Conservation (phyloP, 2,329 filamentous ascomycete genomes). For the Neonectria sp. region DNA sequence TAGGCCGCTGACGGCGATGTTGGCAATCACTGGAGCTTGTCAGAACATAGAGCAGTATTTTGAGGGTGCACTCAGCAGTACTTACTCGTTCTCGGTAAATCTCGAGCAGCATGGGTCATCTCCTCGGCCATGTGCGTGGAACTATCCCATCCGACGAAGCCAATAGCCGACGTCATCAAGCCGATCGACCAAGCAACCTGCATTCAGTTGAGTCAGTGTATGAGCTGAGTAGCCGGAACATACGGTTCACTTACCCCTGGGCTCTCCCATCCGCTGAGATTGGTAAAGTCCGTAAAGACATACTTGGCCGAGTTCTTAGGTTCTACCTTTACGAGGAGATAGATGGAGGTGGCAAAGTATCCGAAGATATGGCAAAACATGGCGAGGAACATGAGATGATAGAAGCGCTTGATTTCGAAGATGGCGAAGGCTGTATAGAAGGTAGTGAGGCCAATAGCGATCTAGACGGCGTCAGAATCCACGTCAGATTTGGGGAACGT, state of each 20-base stretch:
- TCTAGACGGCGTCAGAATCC: background rate
- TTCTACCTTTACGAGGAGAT: constrained; percentile 17
- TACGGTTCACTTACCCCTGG: constrained; percentile 29
- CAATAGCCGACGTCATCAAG: constrained; percentile 9
- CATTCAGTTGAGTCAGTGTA: background rate
- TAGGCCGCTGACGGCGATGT: constrained; percentile 10
- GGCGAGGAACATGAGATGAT: constrained; percentile 14
- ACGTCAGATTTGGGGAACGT: too few relatives aligned
- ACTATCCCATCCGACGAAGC: constrained; percentile 26
- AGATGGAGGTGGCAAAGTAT: constrained; percentile 19
- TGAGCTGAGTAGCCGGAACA: too few relatives aligned
- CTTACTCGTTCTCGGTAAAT: constrained; percentile 22
- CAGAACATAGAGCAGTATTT: background rate
- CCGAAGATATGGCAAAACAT: constrained; percentile 21
- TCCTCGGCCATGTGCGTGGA: constrained; percentile 26
- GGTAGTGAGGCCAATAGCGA: constrained; percentile 19
- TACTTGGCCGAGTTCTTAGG: constrained; percentile 19
- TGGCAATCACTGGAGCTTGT: constrained; percentile 7
- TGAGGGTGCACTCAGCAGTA: too few relatives aligned
- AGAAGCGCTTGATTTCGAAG: constrained; percentile 16
- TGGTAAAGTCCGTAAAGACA: constrained; percentile 23
- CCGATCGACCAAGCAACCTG: constrained; percentile 26
- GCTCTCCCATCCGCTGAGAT: constrained; percentile 23
- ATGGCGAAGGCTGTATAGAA: constrained; percentile 19
- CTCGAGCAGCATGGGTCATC: constrained; percentile 19